Base-by-base conservation (phyloP, 805 yeast genomes). In the Geotrichum ghanense region DNA sequence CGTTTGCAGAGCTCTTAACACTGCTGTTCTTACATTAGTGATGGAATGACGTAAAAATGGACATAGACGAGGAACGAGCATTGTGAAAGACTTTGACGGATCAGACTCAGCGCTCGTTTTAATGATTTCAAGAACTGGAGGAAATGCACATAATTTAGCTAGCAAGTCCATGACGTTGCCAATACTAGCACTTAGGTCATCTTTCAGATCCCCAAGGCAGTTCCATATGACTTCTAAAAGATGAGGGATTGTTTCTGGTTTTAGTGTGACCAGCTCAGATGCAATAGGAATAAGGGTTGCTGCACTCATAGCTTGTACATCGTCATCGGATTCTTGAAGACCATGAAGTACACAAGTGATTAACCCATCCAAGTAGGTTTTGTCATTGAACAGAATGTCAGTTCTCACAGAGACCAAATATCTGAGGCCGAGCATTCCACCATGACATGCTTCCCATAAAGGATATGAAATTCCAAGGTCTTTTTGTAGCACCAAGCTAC, bases 391-490 rank as follows among this genome's bases (percentile, higher is more conserved):
- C 20, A 90, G 67, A n/a, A 88, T 73, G 52, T 84, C 92, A 0
- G 87, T 79, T 55, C 95, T 73, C 2, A 90, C 87, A 50, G 95
- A 82, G 9, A 90, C 98, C 55, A 92, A 81, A 63, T 92, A 92
- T 45, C 95, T 72, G 45, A 92, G 69, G 0, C 97, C 98, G 10
- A 92, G 74, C 81, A 92, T 79, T 43, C 97, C 99, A 55, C 97
- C 98, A 69, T 92, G 98, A 49, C 92, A 84, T 2, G 96, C 97
- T 61, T 94, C 97, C 98, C 98, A 92, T 47, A 88, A 74, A 2
- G 82, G 77, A 16, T 67, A 58, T 41, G 72, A 67, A 10, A 69
- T 62, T 1, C 69, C 77, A 20, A 75, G 48, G 35, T 61, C 58
- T 6, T 51, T 55, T 48, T 90, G 97, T 43, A 82, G 63, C 1